A percentile compares a stretch with the other conserved stretches of the same genome.
Conservation (phyloP, 352 stramenopile species). For the Globisporangium recalcitrans region DNA sequence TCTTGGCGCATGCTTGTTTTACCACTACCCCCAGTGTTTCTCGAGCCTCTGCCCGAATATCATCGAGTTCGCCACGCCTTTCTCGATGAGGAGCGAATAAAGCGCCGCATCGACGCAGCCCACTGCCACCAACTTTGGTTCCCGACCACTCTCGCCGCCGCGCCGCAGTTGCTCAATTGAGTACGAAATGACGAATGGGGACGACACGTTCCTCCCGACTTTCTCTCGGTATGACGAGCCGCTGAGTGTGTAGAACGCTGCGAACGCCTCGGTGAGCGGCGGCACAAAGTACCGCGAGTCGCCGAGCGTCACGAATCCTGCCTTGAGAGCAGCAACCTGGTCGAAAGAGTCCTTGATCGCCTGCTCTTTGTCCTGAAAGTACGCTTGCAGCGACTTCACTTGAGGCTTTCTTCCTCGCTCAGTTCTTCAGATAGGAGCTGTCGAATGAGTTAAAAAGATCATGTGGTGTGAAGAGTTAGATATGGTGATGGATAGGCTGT, state of each 20-base stretch:
- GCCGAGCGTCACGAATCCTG: conserved; percentile 5
- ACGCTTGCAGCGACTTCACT: background rate
- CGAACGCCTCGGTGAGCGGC: conserved; percentile 7
- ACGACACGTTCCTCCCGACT: background rate
- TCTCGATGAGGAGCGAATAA: conserved; percentile 10
- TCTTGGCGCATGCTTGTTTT: background rate
- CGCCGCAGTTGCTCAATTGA: conserved; percentile 11
- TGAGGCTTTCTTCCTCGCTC: conserved; percentile 9
- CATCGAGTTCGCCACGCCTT: conserved; percentile 7
- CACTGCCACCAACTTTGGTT: background rate
- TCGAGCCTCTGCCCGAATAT: conserved; percentile 8
- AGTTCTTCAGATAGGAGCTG: conserved; percentile 14
- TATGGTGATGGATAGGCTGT: background rate
- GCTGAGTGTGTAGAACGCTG: conserved; percentile 11
- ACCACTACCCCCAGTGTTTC: conserved; percentile 1
- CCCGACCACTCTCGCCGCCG: background rate
- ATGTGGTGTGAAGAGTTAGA: background rate
- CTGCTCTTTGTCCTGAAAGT: conserved; percentile 3
- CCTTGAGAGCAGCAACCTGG: conserved; percentile 4
- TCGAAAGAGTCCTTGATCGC: conserved; percentile 15
- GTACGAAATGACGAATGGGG: conserved; percentile 15
- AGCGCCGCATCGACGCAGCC: conserved; percentile 11
- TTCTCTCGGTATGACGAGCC: conserved; percentile 7
- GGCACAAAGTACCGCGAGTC: background rate
- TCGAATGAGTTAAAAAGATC: too few species aligned